Conservation (phyloP, 2,329 filamentous ascomycete genomes). For the Biscogniauxia mediterranea region DNA sequence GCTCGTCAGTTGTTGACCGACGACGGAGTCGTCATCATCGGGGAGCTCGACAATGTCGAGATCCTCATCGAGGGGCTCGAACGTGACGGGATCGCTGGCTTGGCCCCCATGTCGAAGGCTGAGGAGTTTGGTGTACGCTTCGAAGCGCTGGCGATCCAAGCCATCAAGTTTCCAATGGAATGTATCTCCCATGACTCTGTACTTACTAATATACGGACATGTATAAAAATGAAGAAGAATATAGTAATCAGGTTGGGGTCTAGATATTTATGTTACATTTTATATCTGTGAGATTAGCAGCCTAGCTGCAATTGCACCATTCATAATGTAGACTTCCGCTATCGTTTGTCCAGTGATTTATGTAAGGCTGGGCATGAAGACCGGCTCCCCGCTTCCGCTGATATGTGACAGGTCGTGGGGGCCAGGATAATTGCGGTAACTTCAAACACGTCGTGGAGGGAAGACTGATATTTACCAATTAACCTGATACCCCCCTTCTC, state of each 20-base stretch:
- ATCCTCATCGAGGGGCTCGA: background rate
- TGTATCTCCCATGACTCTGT: background rate
- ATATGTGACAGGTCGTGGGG: background rate
- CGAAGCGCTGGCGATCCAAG: background rate
- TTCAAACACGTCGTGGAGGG: background rate
- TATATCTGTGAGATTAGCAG: background rate
- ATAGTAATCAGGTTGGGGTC: background rate
- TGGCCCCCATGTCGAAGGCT: background rate
- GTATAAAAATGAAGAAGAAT: background rate
- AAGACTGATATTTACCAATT: too few relatives aligned
- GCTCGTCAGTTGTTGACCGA: background rate
- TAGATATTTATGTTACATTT: background rate
- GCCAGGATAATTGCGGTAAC: background rate
- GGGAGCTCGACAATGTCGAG: background rate
- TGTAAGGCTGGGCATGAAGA: background rate
- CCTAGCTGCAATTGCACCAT: background rate
- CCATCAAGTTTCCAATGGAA: background rate
- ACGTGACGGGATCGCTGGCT: background rate
- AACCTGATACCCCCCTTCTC: too few relatives aligned
- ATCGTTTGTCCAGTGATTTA: background rate
- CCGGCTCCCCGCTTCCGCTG: background rate
- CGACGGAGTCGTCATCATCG: background rate
- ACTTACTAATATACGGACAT: background rate
- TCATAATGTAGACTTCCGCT: background rate
- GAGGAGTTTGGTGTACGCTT: conserved; percentile 1